These are phyloP conservation scores for Venturia carpophila DNA, from an alignment of 2,329 filamentous ascomycete genomes.

Conservation along the genomic window DNA sequence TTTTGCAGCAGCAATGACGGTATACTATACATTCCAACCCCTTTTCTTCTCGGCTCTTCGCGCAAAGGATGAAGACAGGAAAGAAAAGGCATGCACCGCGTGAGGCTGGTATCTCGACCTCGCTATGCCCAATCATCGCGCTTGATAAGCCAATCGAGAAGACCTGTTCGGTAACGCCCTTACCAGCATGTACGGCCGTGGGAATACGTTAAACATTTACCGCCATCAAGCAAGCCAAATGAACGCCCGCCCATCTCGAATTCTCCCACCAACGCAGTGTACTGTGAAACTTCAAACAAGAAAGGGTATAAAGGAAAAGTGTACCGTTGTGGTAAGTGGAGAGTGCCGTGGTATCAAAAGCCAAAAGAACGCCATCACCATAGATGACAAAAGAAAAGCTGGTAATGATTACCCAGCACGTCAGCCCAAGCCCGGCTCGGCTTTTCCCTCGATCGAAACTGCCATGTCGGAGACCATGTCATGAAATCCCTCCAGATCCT, in stretches of 20 bases:
- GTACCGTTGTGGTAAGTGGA: constrained; percentile 8
- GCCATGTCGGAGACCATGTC: neutral
- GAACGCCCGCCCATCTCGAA: neutral
- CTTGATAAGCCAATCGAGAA: neutral
- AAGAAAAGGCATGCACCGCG: neutral
- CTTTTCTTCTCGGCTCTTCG: neutral
- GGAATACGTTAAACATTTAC: neutral
- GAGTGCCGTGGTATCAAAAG: constrained; percentile 3
- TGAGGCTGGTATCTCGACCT: constrained; percentile 3
- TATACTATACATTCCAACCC: neutral
- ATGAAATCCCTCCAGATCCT: neutral
- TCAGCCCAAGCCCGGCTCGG: neutral
- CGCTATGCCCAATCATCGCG: neutral
- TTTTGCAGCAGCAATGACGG: neutral
- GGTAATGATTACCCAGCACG: neutral
- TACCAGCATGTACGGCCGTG: neutral
- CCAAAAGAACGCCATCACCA: neutral
- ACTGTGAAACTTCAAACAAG: neutral
- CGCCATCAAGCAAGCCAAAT: neutral
- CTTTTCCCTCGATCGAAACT: neutral
- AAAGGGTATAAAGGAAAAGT: constrained; percentile 11
- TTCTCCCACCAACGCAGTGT: neutral
- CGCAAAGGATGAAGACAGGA: neutral
- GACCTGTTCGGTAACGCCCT: neutral
- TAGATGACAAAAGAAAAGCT: neutral